These are phyloP conservation scores for Pythium pyrilobum DNA, from an alignment of 352 stramenopile genomes.

Conservation along the genomic window DNA sequence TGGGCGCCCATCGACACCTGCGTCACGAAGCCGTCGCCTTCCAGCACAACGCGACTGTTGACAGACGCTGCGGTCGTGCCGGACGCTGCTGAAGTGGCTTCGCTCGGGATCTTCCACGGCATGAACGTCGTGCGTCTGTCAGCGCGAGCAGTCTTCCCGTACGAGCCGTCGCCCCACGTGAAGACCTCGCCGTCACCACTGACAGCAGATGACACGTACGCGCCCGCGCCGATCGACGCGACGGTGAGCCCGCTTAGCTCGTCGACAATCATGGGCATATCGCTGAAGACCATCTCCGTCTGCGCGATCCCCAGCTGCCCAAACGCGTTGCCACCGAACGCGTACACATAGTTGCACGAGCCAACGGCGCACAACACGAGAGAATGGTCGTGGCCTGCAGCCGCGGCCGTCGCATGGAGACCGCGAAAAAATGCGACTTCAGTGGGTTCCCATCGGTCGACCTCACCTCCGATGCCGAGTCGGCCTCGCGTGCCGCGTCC, in stretches of 20 bases:
- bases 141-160: conserved; percentile 37
- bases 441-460: conserved; percentile 16
- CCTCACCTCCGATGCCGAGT: conserved; percentile 52
- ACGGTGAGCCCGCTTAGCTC: conserved; percentile 30
- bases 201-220: conserved; percentile 48
- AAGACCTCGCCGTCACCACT: conserved; percentile 56
- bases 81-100: background rate
- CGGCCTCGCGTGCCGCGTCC: conserved; percentile 33
- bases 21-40: conserved; percentile 30
- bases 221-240: conserved; percentile 42
- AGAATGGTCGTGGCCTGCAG: conserved; percentile 59
- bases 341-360: conserved; percentile 47
- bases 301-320: conserved; percentile 57
- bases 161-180: conserved; percentile 56
- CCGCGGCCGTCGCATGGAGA: conserved; percentile 33
- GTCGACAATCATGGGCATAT: conserved; percentile 56
- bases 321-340: conserved; percentile 61
- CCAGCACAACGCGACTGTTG: conserved; percentile 14
- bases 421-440: conserved; percentile 64
- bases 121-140: conserved; percentile 50
- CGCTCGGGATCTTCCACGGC: conserved; percentile 44
- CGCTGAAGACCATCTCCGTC: conserved; percentile 22
- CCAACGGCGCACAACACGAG: conserved; percentile 48
- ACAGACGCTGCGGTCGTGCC: background rate
- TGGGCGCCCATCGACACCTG: conserved; percentile 54